Percentiles rank a stretch among this genome's conserved stretches.
Evolutionary conservation across 2,329 filamentous ascomycete genomes (phyloP).

Genomic region (Aspergillus caelatus): DNA sequence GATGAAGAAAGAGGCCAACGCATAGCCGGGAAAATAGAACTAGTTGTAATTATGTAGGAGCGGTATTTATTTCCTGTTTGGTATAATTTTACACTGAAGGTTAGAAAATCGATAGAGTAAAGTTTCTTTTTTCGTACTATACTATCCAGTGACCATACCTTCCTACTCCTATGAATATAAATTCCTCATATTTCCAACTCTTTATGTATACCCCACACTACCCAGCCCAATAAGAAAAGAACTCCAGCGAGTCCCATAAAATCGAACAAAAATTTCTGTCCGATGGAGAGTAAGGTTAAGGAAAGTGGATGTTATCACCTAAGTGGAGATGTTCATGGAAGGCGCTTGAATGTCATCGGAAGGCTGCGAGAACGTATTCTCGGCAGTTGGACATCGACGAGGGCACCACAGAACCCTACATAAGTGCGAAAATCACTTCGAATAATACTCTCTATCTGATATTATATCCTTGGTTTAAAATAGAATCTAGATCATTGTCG

Average conservation of each 20-base stretch:
- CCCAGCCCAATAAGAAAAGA: not conserved
- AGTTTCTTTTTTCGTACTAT: not conserved
- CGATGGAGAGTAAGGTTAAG: not conserved
- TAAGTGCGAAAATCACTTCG: not conserved
- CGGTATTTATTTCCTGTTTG: not conserved
- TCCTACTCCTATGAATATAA: not conserved
- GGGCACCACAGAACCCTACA: not conserved
- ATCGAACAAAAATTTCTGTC: not conserved
- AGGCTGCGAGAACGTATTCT: conserved; percentile 8
- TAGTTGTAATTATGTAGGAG: not conserved
- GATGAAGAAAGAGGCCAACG: not conserved
- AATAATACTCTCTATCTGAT: conserved; percentile 1
- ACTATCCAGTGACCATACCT: not conserved
- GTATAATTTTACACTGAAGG: not conserved
- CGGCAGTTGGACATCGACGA: not conserved
- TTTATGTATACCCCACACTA: not conserved
- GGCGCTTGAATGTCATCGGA: conserved; percentile 20
- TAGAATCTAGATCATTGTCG: not conserved
- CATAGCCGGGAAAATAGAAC: not conserved
- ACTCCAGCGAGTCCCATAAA: not conserved
- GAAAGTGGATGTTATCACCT: not conserved
- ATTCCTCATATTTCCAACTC: too few species aligned
- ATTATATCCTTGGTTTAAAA: not conserved
- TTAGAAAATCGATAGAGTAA: not conserved
- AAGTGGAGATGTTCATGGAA: not conserved